phyloP scores from a whole-genome alignment of 2,329 filamentous ascomycete genomes.

The Didymella pomorum region DNA sequence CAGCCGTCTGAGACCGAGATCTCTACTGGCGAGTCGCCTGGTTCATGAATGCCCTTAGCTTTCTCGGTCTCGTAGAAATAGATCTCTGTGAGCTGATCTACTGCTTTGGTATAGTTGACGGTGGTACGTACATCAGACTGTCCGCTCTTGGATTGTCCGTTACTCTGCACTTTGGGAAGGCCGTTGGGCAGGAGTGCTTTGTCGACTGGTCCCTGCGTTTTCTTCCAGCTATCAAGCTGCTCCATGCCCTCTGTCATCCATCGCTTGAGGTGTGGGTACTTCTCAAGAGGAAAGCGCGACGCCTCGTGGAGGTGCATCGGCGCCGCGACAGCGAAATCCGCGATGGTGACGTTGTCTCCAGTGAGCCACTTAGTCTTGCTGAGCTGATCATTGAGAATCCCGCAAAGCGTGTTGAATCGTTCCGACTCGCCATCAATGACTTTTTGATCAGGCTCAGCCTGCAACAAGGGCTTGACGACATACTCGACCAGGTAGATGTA shows the following conservation, averaged over 20 bases:
- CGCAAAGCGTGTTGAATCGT: slow-evolving; percentile 49
- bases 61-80: slow-evolving; percentile 53
- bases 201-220: slow-evolving; percentile 52
- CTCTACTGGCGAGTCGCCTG: slow-evolving; percentile 50
- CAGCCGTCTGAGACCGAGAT: slow-evolving; percentile 55
- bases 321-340: slow-evolving; percentile 53
- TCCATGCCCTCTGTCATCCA: slow-evolving; percentile 52
- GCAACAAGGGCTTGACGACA: slow-evolving; percentile 53
- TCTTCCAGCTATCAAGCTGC: slow-evolving; percentile 50
- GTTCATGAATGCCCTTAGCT: slow-evolving; percentile 53
- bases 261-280: slow-evolving; percentile 49
- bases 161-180: not conserved
- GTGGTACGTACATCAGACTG: slow-evolving; percentile 39
- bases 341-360: slow-evolving; percentile 51
- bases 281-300: slow-evolving; percentile 48
- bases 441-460: slow-evolving; percentile 47
- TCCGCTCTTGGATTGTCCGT: slow-evolving; percentile 5
- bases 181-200: slow-evolving; percentile 31
- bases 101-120: slow-evolving; percentile 58
- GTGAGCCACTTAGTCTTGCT: slow-evolving; percentile 50
- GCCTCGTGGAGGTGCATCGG: slow-evolving; percentile 52
- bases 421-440: slow-evolving; percentile 45
- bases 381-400: slow-evolving; percentile 50
- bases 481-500: slow-evolving; percentile 54
- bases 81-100: slow-evolving; percentile 53